Conservation (phyloP, 768 basidiomycete species). For the Trametes villosa region DNA sequence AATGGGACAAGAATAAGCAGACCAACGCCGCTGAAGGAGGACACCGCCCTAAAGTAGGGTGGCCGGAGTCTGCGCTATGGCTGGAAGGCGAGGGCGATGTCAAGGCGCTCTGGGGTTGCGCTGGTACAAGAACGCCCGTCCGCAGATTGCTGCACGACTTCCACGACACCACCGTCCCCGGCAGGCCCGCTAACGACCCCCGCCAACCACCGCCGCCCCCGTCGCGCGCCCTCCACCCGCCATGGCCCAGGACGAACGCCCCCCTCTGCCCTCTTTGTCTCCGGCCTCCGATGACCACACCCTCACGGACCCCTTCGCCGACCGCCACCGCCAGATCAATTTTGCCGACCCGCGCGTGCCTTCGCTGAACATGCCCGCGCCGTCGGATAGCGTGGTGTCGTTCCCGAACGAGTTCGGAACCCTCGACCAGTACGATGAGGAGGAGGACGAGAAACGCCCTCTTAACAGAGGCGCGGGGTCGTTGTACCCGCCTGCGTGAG, state of each 20-base stretch:
- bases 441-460: slow-evolving; percentile 80
- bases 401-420: slow-evolving; percentile 55
- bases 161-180: slow-evolving; percentile 15
- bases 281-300: slow-evolving; percentile 44
- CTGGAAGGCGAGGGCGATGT: slow-evolving; percentile 13
- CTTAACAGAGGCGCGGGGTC: slow-evolving; percentile 60
- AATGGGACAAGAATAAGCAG: too few species aligned
- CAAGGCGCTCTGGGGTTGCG: slow-evolving; percentile 7
- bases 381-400: slow-evolving; percentile 62
- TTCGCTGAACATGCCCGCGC: slow-evolving; percentile 46
- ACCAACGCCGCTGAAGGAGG: too few species aligned
- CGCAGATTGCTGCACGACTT: slow-evolving; percentile 17
- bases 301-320: slow-evolving; percentile 70
- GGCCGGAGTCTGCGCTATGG: slow-evolving; percentile 15
- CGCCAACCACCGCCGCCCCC: neutral
- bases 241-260: slow-evolving; percentile 34
- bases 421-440: slow-evolving; percentile 55
- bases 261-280: slow-evolving; percentile 33
- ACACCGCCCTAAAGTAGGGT: too few species aligned
- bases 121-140: slow-evolving; percentile 18
- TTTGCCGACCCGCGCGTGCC: slow-evolving; percentile 59
- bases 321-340: slow-evolving; percentile 61
- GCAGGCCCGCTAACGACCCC: slow-evolving; percentile 16
- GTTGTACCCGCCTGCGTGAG: slow-evolving; percentile 78
- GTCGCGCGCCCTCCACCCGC: neutral